Conservation (phyloP, 2,329 filamentous ascomycete species). For the Ceratocystis harringtonii region DNA sequence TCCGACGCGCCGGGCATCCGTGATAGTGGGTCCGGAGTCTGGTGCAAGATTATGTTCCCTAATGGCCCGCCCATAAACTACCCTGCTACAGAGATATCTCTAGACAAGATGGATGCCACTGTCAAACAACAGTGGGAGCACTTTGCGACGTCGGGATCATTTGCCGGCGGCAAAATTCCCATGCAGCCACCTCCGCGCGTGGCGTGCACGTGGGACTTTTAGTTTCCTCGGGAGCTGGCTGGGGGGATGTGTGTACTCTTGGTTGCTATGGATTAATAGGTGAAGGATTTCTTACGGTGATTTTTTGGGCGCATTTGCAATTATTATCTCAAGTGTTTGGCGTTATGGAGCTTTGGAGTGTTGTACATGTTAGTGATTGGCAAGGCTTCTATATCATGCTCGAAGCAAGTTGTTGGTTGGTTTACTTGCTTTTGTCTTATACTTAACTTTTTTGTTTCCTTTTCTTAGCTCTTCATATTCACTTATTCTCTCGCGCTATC, state of each 20-base stretch:
- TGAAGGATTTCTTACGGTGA: not conserved
- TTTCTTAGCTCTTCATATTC: too few relatives aligned
- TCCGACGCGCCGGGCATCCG: constrained; percentile 32
- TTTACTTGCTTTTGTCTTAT: not conserved
- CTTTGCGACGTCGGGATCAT: constrained; percentile 50
- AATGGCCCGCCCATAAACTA: constrained; percentile 50
- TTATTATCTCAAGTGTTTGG: not conserved
- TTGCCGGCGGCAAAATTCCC: constrained; percentile 58
- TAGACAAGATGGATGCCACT: constrained; percentile 42
- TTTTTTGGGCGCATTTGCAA: constrained; percentile 7
- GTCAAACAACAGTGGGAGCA: constrained; percentile 48
- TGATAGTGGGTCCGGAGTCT: constrained; percentile 36
- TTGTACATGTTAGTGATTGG: not conserved
- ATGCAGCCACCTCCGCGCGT: constrained; percentile 63
- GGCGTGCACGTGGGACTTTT: constrained; percentile 62
- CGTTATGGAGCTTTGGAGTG: constrained; percentile 1
- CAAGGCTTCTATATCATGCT: not conserved
- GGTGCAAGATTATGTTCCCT: constrained; percentile 58
- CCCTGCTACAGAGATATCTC: constrained; percentile 45
- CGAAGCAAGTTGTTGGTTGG: not conserved
- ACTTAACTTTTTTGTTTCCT: too few relatives aligned
- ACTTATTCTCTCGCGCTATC: too few relatives aligned
- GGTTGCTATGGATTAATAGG: not conserved
- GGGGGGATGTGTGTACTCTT: not conserved
- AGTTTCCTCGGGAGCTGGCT: constrained; percentile 12